Percentiles rank a stretch among this genome's conserved stretches.
Evolutionary conservation across 2,329 filamentous ascomycete species (phyloP).

Genomic region (Alternaria consortialis): DNA sequence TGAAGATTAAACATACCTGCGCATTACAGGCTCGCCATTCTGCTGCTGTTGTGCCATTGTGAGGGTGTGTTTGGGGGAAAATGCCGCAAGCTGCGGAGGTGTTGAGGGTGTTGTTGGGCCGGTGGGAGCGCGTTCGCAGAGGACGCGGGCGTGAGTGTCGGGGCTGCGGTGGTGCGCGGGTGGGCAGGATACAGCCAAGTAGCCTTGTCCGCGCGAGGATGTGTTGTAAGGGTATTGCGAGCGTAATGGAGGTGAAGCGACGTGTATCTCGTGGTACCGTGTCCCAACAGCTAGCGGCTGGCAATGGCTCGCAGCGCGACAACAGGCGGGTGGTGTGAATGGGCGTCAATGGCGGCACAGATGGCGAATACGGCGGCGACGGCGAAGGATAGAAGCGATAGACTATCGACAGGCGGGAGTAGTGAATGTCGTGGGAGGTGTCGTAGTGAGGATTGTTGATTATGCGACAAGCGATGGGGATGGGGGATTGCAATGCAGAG

Average conservation of each 20-base stretch:
- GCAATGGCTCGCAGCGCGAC: constrained; percentile 14
- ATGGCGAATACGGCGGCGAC: not conserved
- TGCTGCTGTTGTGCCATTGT: constrained; percentile 51
- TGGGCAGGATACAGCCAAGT: constrained; percentile 23
- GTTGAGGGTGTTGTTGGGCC: not conserved
- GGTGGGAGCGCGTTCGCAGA: not conserved
- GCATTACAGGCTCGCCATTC: constrained; percentile 66
- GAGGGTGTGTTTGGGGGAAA: constrained; percentile 7
- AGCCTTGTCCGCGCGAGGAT: constrained; percentile 10
- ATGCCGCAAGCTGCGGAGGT: constrained; percentile 9
- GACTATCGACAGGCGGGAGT: constrained; percentile 5
- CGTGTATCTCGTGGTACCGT: constrained; percentile 8
- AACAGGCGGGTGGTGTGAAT: constrained; percentile 15
- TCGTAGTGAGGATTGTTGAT: not conserved
- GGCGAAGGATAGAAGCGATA: constrained; percentile 21
- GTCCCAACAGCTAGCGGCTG: constrained; percentile 10
- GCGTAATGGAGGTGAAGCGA: constrained; percentile 4
- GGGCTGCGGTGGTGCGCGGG: not conserved
- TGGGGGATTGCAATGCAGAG: constrained; percentile 3
- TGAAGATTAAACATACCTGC: constrained; percentile 63
- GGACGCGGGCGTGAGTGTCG: not conserved
- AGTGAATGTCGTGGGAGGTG: not conserved
- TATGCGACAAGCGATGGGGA: not conserved
- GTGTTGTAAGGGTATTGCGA: constrained; percentile 5
- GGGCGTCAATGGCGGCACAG: constrained; percentile 14